Conservation (phyloP, 768 basidiomycete species). For the Termitomyces sp. region DNA sequence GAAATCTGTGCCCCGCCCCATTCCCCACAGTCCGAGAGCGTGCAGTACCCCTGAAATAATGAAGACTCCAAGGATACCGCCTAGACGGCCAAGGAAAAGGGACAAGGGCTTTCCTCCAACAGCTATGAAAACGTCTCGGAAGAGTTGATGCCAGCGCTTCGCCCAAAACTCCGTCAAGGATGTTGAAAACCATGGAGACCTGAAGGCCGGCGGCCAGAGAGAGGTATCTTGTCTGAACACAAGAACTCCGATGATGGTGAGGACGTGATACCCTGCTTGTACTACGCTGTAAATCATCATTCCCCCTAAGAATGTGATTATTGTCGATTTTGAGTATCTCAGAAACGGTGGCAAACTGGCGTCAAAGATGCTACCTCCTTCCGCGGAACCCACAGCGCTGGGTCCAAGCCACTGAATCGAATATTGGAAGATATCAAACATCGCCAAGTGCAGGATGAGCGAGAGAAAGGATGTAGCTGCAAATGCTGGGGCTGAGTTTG, state of each 20-base stretch:
- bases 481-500: slow-evolving; percentile 34
- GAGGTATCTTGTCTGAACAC: slow-evolving; percentile 46
- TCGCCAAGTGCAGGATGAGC: slow-evolving; percentile 30
- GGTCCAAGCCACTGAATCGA: slow-evolving; percentile 45
- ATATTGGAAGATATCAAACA: slow-evolving; percentile 45
- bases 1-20: slow-evolving; percentile 52
- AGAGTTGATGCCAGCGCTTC: slow-evolving; percentile 65
- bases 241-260: slow-evolving; percentile 40
- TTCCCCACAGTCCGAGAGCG: slow-evolving; percentile 52
- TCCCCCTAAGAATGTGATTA: slow-evolving; percentile 43
- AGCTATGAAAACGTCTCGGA: slow-evolving; percentile 53
- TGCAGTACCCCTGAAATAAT: slow-evolving; percentile 59
- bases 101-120: slow-evolving; percentile 46
- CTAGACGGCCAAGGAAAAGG: slow-evolving; percentile 42
- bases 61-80: slow-evolving; percentile 57
- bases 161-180: slow-evolving; percentile 66
- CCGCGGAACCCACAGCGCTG: slow-evolving; percentile 34
- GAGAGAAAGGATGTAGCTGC: slow-evolving; percentile 29
- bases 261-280: slow-evolving; percentile 37
- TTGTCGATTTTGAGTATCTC: slow-evolving; percentile 41
- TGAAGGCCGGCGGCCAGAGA: slow-evolving; percentile 65
- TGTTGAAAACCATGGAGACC: slow-evolving; percentile 52
- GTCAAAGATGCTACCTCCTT: slow-evolving; percentile 43
- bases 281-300: slow-evolving; percentile 43
- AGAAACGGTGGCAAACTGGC: slow-evolving; percentile 28